Conservation (phyloP, 768 basidiomycete genomes). For the Panellus pusillus region DNA sequence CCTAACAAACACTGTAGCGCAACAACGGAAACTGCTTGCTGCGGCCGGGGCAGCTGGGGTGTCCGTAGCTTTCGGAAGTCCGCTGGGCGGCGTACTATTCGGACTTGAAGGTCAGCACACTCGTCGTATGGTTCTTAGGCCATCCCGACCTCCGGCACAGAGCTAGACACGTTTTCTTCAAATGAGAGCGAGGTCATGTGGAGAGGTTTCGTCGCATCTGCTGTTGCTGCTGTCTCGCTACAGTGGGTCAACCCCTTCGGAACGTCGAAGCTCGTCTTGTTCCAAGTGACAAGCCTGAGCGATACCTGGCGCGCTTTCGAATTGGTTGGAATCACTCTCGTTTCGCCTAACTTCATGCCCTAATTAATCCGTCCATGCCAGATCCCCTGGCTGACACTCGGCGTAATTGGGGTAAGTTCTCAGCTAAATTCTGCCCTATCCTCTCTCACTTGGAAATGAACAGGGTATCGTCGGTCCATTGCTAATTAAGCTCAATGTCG, state of each 20-base stretch:
- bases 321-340: constrained; percentile 41
- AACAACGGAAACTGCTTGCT: constrained; percentile 77
- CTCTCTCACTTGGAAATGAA: constrained; percentile 1
- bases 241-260: constrained; percentile 87
- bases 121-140: not conserved
- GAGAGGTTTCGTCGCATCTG: constrained; percentile 88
- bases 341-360: no score
- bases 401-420: constrained; percentile 56
- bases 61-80: constrained; percentile 86
- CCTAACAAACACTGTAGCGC: constrained; percentile 41
- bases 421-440: not conserved
- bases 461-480: constrained; percentile 68
- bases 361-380: constrained; percentile 25
- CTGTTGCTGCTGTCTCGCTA: constrained; percentile 80
- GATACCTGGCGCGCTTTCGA: constrained; percentile 75
- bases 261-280: constrained; percentile 80
- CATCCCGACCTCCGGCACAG: constrained; percentile 28
- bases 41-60: constrained; percentile 87
- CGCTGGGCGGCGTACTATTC: constrained; percentile 83
- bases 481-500: constrained; percentile 65
- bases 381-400: constrained; percentile 71
- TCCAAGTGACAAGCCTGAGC: constrained; percentile 62
- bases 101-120: constrained; percentile 62
- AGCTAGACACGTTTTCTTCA: constrained; percentile 61
- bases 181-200: constrained; percentile 78